Conservation (phyloP, 1,284 basidiomycete genomes). For the Ceratobasidium sp. region DNA sequence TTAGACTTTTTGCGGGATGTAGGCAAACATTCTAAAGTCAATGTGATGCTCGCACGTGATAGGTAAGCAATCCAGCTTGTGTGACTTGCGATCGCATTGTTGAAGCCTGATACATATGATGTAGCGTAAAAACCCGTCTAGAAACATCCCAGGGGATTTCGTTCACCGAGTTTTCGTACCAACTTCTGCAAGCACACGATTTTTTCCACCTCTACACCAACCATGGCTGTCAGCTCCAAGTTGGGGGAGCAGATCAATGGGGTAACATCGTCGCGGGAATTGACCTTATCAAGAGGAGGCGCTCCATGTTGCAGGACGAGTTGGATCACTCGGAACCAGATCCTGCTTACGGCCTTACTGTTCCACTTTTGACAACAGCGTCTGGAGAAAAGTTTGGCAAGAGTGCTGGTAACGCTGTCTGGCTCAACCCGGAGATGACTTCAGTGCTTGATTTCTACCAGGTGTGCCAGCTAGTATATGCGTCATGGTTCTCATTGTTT, state of each 20-base stretch:
- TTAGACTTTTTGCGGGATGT: constrained; percentile 86
- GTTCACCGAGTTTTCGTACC: constrained; percentile 97
- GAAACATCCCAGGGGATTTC: constrained; percentile 81
- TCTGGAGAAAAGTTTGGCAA: constrained; percentile 97
- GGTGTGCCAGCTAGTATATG: constrained; percentile 56
- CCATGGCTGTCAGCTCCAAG: constrained; percentile 80
- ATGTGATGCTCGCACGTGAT: constrained; percentile 89
- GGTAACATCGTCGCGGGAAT: constrained; percentile 96
- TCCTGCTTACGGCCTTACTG: constrained; percentile 83
- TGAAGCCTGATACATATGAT: neutral
- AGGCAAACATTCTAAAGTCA: constrained; percentile 83
- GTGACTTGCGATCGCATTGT: too few species aligned
- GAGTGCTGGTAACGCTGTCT: constrained; percentile 94
- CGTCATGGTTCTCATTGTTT: neutral
- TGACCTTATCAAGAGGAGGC: constrained; percentile 75
- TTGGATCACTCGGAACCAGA: constrained; percentile 39
- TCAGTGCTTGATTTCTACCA: constrained; percentile 92
- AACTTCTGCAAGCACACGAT: constrained; percentile 96
- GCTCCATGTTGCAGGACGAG: constrained; percentile 35
- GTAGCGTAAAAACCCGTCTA: constrained; percentile 85
- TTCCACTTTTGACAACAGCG: constrained; percentile 90
- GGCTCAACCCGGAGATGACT: constrained; percentile 79
- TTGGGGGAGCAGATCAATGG: constrained; percentile 98
- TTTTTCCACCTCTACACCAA: constrained; percentile 79
- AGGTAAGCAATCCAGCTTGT: constrained; percentile 66